Evolutionary conservation across 495 filamentous ascomycete genomes (phyloP), one percentile per base, ranked within the genome.

Genomic region (Penicillium tannophilum): DNA sequence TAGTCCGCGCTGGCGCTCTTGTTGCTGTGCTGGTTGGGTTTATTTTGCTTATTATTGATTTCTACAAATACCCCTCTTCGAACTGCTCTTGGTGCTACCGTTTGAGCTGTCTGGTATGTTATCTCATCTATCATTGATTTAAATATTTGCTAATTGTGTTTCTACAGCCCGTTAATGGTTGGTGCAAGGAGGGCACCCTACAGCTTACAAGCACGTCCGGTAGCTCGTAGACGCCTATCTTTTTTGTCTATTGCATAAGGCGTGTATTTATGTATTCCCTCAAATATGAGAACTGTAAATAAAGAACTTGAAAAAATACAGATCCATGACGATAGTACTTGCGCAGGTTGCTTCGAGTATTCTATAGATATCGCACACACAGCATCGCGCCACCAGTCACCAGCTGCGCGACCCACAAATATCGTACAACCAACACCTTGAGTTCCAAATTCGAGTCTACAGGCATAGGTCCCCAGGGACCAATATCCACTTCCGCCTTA

Each of bases 41-140:
- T 64, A 91, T 97, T 63, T 69, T 96, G 41, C 76, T 98, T 45
- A 74, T 97, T 43, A 84, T 90, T 54, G 90, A 97, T 74, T 98
- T 98, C 70, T 98, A 97, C 74, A 86, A 82, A 56, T 85, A 87
- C 63, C 80, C 82, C 55, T 84, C 85, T 33, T 87, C 81, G 11
- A 79, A 76, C 56, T 98, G 94, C 70, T 76, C 71, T 3, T 97
- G 94, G 94, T 98, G 94, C 78, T 91, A 94, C 76, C 92, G 93
- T 66, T 68, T 98, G 64, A 94, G 88, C 72, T 98, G 94, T 64
- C 74, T 98, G 74, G 90, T 94, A 79, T 84, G 90, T 89, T 30
- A 16, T 8, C 23, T n/a, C 30, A 20, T 20, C 30, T 46, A 48
- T 51, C 39, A 55, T 55, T 45, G 41, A 46, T 8, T 53, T 36